Evolutionary conservation across 2,329 filamentous ascomycete genomes (phyloP).

Genomic region (Cladophialophora immunda): DNA sequence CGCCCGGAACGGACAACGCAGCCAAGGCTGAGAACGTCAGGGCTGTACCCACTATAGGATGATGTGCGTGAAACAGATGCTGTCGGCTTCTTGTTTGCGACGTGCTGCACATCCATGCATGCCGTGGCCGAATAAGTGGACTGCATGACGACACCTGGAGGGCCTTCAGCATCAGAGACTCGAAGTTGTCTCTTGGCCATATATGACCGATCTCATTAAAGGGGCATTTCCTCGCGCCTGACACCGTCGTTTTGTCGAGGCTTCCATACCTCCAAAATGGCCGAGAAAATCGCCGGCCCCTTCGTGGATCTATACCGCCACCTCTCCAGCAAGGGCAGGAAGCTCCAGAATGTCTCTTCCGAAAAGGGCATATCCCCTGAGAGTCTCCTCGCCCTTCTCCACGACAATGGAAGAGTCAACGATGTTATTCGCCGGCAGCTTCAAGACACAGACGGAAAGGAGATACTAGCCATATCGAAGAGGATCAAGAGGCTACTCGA

Average conservation of each 20-base stretch:
- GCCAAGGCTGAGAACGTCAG: neutral
- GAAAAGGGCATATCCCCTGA: constrained; percentile 3
- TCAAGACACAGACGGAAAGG: constrained; percentile 1
- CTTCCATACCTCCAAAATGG: neutral
- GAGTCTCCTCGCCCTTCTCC: constrained; percentile 3
- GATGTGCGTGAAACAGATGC: neutral
- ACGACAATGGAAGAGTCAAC: neutral
- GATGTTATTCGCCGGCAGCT: constrained; percentile 5
- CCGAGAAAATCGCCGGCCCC: neutral
- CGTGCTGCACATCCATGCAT: neutral
- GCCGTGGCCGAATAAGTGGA: neutral
- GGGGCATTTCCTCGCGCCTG: neutral
- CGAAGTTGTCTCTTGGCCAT: neutral
- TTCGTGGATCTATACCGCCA: neutral
- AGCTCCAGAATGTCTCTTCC: neutral
- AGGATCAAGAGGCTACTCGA: constrained; percentile 23
- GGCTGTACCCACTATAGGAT: neutral
- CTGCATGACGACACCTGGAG: neutral
- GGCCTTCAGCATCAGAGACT: neutral
- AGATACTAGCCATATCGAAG: neutral
- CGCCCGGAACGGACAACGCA: neutral
- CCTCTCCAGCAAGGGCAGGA: neutral
- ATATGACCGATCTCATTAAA: neutral
- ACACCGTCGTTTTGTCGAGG: neutral
- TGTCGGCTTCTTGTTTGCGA: neutral